Conservation (phyloP, 192 early-diverging fungal genomes). For the Backusella liffmaniae region DNA sequence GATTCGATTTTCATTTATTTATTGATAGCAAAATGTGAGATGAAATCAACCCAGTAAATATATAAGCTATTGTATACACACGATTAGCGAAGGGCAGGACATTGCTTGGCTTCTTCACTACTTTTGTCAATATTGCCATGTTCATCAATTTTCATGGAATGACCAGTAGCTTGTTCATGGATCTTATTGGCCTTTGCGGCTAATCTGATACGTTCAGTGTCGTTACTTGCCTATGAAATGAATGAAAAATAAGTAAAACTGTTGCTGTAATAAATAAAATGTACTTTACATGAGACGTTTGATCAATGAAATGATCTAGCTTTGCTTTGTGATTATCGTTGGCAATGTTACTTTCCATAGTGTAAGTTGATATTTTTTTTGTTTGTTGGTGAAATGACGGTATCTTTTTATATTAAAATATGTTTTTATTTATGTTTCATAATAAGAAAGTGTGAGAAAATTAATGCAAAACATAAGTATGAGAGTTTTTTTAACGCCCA, state of each 20-base stretch:
- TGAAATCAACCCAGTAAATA: background rate
- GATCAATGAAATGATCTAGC: background rate
- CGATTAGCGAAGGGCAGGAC: constrained; percentile 6
- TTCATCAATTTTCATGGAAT: constrained; percentile 13
- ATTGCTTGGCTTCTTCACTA: background rate
- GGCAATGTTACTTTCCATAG: background rate
- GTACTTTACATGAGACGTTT: background rate
- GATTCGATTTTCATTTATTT: background rate
- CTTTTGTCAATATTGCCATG: background rate
- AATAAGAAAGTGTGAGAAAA: too few relatives aligned
- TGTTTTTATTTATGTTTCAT: too few relatives aligned
- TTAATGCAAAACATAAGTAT: too few relatives aligned
- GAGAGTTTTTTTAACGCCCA: too few relatives aligned
- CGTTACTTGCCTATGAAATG: background rate
- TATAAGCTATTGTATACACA: background rate
- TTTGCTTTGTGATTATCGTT: background rate
- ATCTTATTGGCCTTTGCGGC: constrained; percentile 1
- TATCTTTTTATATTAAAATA: too few relatives aligned
- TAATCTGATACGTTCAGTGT: constrained; percentile 3
- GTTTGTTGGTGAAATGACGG: background rate
- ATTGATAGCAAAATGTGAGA: background rate
- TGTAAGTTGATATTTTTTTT: background rate
- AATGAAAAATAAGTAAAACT: background rate
- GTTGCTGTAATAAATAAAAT: background rate
- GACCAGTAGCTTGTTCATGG: constrained; percentile 7